Base-by-base conservation (phyloP, 1,284 basidiomycete species). In the Singerocomus inundabilis region DNA sequence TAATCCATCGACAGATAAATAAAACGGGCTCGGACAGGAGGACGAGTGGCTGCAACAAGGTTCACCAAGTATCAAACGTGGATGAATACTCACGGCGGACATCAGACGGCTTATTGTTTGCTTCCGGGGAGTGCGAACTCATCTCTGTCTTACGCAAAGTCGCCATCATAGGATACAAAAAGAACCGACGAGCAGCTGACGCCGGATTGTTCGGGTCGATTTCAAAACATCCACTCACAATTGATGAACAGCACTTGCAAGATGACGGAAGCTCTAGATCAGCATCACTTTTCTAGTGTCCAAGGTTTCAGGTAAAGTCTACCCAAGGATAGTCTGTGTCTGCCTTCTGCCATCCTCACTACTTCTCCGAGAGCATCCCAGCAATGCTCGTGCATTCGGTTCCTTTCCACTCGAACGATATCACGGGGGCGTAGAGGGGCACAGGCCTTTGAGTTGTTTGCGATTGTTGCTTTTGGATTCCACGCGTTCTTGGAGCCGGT, bases 381-480 rank as follows among this genome's bases (percentile, higher is more conserved):
- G n/a, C 56, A 67, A 16, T 18, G 59, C 31, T 70, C 67, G 32
- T 69, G 55, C 24, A 59, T 2, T 37, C 46, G 44, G 39, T 44
- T 54, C 36, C 18, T 53, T 50, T 56, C 44, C 42, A 60, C 52
- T 24, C 52, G 57, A 12, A 43, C 31, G n/a, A 51, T 42, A 29
- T 61, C 51, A 21, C 47, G 55, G n/a, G 33, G 13, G 16, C 47
- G 53, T 16, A 8, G 41, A 39, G 46, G 15, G 18, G 30, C 21
- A 53, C 46, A 45, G 29, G 51, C 28, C 39, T 46, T 56, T 31
- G 52, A 46, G 21, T 58, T 59, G 48, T 72, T 66, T 38, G 54
- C 54, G 13, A 55, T 56, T 11, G 60, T 55, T 24, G 71, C 64
- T 36, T 74, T 69, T 5, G 78, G 70, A 34, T 77, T 70, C 84